Conservation (phyloP, 2,329 filamentous ascomycete species). For the Cladosporium sphaerospermum region DNA sequence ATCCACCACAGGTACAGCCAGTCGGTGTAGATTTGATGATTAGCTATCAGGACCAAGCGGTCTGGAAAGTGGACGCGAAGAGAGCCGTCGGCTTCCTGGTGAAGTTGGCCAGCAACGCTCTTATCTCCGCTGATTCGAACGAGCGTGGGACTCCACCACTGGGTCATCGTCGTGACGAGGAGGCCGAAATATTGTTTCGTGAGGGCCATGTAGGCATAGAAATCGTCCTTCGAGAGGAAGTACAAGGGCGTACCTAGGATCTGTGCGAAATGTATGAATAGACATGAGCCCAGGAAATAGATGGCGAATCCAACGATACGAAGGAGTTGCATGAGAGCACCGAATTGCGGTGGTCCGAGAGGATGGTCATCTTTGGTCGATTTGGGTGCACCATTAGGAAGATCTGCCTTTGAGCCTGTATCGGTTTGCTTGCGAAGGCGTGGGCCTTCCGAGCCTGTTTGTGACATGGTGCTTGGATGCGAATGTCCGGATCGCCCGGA, state of each 20-base stretch:
- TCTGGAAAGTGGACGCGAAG: slow-evolving; percentile 74
- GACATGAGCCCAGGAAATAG: slow-evolving; percentile 40
- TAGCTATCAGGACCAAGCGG: slow-evolving; percentile 73
- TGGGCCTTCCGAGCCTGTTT: slow-evolving; percentile 4
- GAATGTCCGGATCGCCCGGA: background rate
- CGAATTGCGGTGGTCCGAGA: slow-evolving; percentile 36
- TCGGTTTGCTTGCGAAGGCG: slow-evolving; percentile 4
- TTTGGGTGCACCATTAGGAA: background rate
- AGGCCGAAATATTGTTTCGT: slow-evolving; percentile 82
- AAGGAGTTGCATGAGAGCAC: slow-evolving; percentile 35
- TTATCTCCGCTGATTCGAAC: slow-evolving; percentile 77
- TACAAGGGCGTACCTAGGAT: slow-evolving; percentile 68
- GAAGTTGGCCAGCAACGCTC: slow-evolving; percentile 69
- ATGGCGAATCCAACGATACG: slow-evolving; percentile 39
- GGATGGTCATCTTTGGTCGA: slow-evolving; percentile 20
- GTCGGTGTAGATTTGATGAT: slow-evolving; percentile 71
- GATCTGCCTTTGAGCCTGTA: background rate
- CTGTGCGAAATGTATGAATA: slow-evolving; percentile 57
- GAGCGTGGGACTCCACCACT: slow-evolving; percentile 75
- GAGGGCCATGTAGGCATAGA: slow-evolving; percentile 77
- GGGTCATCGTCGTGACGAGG: slow-evolving; percentile 69
- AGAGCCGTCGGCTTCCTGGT: slow-evolving; percentile 60
- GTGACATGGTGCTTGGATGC: slow-evolving; percentile 7
- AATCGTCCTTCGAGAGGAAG: slow-evolving; percentile 64
- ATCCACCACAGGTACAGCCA: slow-evolving; percentile 95